Percentiles rank a stretch among this genome's conserved stretches.
phyloP scores from a whole-genome alignment of 1,284 basidiomycete genomes.

The Ceratobasidium sp. region DNA sequence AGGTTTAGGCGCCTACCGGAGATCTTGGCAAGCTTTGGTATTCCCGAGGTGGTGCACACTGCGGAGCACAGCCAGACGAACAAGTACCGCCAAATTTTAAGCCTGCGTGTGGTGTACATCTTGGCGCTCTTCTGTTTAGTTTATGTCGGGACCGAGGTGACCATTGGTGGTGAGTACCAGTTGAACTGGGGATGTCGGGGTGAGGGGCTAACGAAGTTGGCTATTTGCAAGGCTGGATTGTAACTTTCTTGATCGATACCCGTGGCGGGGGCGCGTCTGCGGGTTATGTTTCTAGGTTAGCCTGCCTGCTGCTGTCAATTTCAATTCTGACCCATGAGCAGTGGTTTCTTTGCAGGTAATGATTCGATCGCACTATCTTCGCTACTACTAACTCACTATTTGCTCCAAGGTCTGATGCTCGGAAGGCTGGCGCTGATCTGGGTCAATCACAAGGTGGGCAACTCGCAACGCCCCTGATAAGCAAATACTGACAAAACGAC shows the following conservation, averaged over 20 bases:
- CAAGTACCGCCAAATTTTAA: slow-evolving; percentile 44
- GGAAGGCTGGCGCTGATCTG: slow-evolving; percentile 59
- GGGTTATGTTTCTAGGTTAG: slow-evolving; percentile 57
- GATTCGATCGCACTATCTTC: neutral
- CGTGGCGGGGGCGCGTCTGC: slow-evolving; percentile 59
- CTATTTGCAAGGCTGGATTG: slow-evolving; percentile 58
- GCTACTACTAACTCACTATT: neutral
- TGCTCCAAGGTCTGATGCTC: slow-evolving; percentile 54
- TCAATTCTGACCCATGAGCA: slow-evolving; percentile 27
- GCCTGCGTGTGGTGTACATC: slow-evolving; percentile 51
- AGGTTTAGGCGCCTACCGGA: slow-evolving; percentile 49
- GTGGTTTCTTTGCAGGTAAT: slow-evolving; percentile 60
- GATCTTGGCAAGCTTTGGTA: slow-evolving; percentile 35
- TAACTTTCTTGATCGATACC: slow-evolving; percentile 59
- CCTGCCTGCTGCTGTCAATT: neutral
- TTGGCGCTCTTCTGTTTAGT: slow-evolving; percentile 58
- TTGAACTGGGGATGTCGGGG: neutral
- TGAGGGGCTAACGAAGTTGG: neutral
- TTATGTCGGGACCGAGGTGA: slow-evolving; percentile 60
- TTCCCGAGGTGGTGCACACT: slow-evolving; percentile 37
- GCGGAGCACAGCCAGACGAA: slow-evolving; percentile 26
- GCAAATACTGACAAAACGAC: neutral
- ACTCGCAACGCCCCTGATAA: neutral
- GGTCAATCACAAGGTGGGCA: slow-evolving; percentile 58
- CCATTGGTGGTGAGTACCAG: slow-evolving; percentile 55